These are phyloP conservation scores for Ascocoryne sarcoides DNA, from an alignment of 2,329 filamentous ascomycete species.

Conservation along the genomic window DNA sequence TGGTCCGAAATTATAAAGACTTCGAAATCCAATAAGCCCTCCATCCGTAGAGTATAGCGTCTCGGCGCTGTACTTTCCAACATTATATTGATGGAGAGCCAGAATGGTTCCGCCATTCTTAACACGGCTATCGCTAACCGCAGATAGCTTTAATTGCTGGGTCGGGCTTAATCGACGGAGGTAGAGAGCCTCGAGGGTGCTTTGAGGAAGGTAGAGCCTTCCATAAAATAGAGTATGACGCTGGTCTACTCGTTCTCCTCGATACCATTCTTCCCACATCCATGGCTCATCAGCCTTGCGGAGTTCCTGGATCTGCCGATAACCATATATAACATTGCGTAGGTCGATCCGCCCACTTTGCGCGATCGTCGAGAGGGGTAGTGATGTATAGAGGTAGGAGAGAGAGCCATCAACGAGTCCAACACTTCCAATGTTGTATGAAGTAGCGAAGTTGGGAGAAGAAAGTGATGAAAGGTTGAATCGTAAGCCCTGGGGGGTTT, in stretches of 20 bases:
- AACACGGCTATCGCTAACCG: constrained; percentile 63
- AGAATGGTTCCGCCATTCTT: constrained; percentile 70
- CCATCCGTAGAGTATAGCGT: constrained; percentile 90
- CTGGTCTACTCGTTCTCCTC: constrained; percentile 39
- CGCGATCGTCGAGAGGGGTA: constrained; percentile 60
- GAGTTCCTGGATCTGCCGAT: constrained; percentile 66
- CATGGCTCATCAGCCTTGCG: constrained; percentile 39
- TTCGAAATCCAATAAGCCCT: constrained; percentile 75
- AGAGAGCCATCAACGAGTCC: constrained; percentile 95
- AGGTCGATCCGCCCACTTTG: constrained; percentile 70
- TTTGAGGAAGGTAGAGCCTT: constrained; percentile 72
- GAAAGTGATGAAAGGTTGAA: constrained; percentile 86
- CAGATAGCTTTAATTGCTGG: constrained; percentile 71
- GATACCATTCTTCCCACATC: constrained; percentile 46
- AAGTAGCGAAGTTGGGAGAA: constrained; percentile 86
- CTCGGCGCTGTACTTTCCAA: constrained; percentile 80
- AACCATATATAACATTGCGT: constrained; percentile 70
- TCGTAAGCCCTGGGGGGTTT: constrained; percentile 73
- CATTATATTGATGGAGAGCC: constrained; percentile 70
- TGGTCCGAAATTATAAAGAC: constrained; percentile 84
- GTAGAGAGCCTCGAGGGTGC: constrained; percentile 78
- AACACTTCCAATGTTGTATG: constrained; percentile 81
- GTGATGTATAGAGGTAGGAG: constrained; percentile 89
- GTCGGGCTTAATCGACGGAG: constrained; percentile 69
- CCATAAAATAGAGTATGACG: constrained; percentile 62